phyloP scores from a whole-genome alignment of 139 green algal species.

The Dunaliella sp. region DNA sequence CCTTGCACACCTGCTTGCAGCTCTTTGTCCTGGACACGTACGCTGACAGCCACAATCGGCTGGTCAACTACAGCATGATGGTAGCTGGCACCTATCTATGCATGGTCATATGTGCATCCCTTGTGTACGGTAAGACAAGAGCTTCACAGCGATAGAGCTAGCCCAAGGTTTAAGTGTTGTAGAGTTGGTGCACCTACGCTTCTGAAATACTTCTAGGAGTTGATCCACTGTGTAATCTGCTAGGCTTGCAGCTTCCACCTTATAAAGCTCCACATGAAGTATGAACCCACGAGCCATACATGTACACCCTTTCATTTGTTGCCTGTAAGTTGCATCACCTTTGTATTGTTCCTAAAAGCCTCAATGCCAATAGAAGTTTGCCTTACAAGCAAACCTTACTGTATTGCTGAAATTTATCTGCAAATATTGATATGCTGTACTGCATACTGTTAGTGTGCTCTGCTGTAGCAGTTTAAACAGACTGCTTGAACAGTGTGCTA shows the following conservation, averaged over 20 bases:
- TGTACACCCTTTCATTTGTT: too few species aligned
- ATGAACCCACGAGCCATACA: too few species aligned
- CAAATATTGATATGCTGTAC: too few species aligned
- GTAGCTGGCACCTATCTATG: slow-evolving; percentile 61
- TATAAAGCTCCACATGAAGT: too few species aligned
- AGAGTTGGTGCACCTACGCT: background rate
- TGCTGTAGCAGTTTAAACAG: too few species aligned
- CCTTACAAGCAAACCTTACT: too few species aligned
- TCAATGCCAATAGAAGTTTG: too few species aligned
- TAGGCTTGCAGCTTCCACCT: background rate
- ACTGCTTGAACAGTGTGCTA: too few species aligned
- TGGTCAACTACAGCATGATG: slow-evolving; percentile 70
- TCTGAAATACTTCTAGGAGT: background rate
- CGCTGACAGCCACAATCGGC: slow-evolving; percentile 36
- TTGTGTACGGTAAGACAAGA: slow-evolving; percentile 23
- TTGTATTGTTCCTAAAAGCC: too few species aligned
- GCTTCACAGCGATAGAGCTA: background rate
- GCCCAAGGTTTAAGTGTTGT: background rate
- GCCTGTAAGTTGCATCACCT: too few species aligned
- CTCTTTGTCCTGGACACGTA: slow-evolving; percentile 94
- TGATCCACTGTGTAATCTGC: background rate
- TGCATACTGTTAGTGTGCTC: too few species aligned
- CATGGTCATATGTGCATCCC: slow-evolving; percentile 53
- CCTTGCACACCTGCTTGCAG: slow-evolving; percentile 60
- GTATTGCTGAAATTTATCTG: too few species aligned